Evolutionary conservation across 164 flowering plant species (phyloP).

Genomic region (Sextonia rubra): DNA sequence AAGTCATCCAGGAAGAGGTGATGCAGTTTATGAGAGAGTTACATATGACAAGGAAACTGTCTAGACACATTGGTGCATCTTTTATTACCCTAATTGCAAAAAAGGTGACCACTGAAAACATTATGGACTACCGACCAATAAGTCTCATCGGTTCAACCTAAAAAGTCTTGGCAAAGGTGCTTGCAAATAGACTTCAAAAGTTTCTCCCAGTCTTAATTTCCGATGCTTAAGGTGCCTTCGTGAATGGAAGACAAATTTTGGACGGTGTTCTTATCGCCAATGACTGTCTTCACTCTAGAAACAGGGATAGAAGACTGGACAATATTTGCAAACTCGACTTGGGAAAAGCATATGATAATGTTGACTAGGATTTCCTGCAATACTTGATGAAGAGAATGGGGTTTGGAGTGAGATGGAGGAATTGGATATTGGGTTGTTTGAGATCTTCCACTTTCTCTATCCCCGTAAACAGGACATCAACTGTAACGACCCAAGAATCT

Average conservation of each 20-base stretch:
- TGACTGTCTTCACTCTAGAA: not conserved
- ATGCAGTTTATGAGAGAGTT: not conserved
- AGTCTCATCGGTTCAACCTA: not conserved
- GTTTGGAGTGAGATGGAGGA: not conserved
- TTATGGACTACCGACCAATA: not conserved
- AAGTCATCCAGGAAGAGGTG: not conserved
- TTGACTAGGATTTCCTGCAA: not conserved
- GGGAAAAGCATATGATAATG: not conserved
- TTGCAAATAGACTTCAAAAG: too few species aligned
- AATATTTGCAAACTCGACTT: not conserved
- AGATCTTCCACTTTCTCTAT: not conserved
- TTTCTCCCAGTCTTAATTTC: not conserved
- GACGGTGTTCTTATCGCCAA: not conserved
- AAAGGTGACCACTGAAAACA: not conserved
- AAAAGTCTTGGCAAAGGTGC: not conserved
- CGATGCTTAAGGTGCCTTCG: not conserved
- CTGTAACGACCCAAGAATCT: too few species aligned
- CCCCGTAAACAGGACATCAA: too few species aligned
- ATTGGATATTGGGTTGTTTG: not conserved
- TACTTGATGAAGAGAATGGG: not conserved
- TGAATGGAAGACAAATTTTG: not conserved
- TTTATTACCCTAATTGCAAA: not conserved
- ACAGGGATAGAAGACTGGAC: not conserved
- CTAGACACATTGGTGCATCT: not conserved
- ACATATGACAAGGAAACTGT: not conserved